Conservation (phyloP, 495 filamentous ascomycete species). For the Alectoria sarmentosa region DNA sequence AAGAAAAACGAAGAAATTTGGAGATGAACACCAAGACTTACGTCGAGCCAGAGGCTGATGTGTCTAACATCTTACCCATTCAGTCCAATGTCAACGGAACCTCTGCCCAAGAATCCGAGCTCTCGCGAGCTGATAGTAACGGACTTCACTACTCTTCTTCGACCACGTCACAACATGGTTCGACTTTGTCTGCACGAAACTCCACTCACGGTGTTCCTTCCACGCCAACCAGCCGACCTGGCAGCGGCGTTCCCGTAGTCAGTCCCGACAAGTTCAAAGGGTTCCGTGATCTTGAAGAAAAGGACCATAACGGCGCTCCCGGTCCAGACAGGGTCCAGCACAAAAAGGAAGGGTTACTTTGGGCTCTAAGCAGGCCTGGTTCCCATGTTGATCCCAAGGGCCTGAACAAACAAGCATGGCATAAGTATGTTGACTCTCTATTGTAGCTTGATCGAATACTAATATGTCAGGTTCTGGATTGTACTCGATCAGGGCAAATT, state of each 20-base stretch:
- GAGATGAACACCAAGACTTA: constrained; percentile 85
- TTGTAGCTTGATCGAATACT: background rate
- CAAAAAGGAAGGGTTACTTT: constrained; percentile 87
- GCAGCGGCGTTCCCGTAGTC: constrained; percentile 33
- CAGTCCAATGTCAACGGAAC: constrained; percentile 23
- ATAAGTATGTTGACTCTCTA: constrained; percentile 68
- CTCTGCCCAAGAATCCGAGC: constrained; percentile 52
- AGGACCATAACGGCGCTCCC: constrained; percentile 41
- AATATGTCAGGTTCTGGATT: constrained; percentile 77
- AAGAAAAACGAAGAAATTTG: constrained; percentile 80
- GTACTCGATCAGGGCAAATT: constrained; percentile 93
- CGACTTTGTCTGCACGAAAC: constrained; percentile 27
- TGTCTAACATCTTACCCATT: constrained; percentile 27
- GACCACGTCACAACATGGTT: constrained; percentile 39
- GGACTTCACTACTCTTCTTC: constrained; percentile 36
- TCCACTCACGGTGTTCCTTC: constrained; percentile 29
- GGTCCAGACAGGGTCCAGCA: constrained; percentile 44
- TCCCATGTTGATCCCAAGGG: constrained; percentile 93
- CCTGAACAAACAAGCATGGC: constrained; percentile 95
- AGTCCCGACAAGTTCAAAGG: constrained; percentile 73
- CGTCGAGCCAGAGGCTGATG: constrained; percentile 59
- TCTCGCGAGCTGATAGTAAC: constrained; percentile 65
- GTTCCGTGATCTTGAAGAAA: constrained; percentile 84
- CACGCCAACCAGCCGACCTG: constrained; percentile 31
- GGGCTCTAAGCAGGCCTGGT: constrained; percentile 88